Conservation (phyloP, 1,139 yeast species). For the Candida albicans region DNA sequence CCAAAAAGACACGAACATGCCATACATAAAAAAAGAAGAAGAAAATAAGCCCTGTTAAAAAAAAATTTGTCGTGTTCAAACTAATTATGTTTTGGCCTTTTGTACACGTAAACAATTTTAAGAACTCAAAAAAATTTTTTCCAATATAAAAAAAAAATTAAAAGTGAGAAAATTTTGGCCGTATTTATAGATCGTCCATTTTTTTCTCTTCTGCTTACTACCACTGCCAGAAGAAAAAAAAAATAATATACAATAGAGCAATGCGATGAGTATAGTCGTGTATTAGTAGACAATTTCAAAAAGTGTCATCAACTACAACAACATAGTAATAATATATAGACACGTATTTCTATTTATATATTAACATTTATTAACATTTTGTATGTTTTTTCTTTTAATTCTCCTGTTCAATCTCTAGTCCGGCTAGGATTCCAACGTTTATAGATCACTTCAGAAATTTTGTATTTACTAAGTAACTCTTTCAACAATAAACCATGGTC, state of each 20-base stretch:
- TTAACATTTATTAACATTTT: neutral
- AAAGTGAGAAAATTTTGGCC: neutral
- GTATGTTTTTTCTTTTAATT: neutral
- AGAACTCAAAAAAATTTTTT: neutral
- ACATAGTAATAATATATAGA: neutral
- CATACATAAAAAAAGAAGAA: neutral
- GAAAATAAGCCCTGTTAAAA: neutral
- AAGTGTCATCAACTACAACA: too few relatives aligned
- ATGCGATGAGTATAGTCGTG: too few relatives aligned
- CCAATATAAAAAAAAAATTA: neutral
- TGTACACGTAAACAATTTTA: too few relatives aligned
- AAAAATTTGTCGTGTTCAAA: neutral
- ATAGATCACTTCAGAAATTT: constrained; percentile 64
- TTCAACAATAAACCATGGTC: constrained; percentile 22
- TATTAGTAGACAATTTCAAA: too few relatives aligned
- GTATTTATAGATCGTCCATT: too few relatives aligned
- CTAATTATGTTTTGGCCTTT: too few relatives aligned
- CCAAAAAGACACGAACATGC: neutral
- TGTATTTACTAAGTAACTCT: constrained; percentile 40
- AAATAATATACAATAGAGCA: too few relatives aligned
- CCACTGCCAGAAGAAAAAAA: too few relatives aligned
- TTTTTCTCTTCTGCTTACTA: too few relatives aligned
- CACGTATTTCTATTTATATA: neutral
- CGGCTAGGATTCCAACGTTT: constrained; percentile 83
- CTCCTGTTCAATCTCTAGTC: constrained; percentile 59